Conservation (phyloP, 208 protist species). For the Tritrichomonas foetus region DNA sequence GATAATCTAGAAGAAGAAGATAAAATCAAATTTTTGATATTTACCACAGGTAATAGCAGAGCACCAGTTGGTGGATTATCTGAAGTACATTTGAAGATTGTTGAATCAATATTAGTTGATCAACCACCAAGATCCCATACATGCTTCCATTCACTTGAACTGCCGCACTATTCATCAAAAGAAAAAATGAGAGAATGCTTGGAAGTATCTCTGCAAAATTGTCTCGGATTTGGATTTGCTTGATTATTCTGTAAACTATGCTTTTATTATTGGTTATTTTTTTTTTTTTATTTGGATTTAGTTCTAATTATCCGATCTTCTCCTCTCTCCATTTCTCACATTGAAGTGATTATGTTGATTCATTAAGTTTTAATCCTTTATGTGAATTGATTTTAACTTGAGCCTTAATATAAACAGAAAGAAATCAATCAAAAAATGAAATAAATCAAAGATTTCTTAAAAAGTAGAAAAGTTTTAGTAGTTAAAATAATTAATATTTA, state of each 20-base stretch:
- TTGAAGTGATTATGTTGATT: no score
- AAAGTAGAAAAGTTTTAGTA: no score
- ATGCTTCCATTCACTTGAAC: not conserved
- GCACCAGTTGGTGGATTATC: not conserved
- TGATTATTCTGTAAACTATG: constrained; percentile 6
- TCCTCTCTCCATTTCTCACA: no score
- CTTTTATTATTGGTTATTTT: no score
- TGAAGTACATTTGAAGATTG: constrained; percentile 12
- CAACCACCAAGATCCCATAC: constrained; percentile 66
- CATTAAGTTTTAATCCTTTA: no score
- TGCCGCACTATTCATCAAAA: not conserved
- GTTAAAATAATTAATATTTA: no score
- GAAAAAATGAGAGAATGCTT: constrained; percentile 56
- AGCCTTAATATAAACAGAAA: no score
- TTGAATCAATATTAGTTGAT: constrained; percentile 36
- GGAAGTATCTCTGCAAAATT: constrained; percentile 47
- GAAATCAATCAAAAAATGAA: no score
- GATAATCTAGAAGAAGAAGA: constrained; percentile 52
- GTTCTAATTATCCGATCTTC: no score
- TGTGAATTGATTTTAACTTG: no score
- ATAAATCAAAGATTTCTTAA: no score
- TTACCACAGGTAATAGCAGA: constrained; percentile 57
- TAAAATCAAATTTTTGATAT: constrained; percentile 60
- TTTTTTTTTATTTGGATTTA: no score
- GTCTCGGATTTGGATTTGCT: constrained; percentile 55